Conservation (phyloP, 2,329 filamentous ascomycete species). For the Trichoderma atroviride region DNA sequence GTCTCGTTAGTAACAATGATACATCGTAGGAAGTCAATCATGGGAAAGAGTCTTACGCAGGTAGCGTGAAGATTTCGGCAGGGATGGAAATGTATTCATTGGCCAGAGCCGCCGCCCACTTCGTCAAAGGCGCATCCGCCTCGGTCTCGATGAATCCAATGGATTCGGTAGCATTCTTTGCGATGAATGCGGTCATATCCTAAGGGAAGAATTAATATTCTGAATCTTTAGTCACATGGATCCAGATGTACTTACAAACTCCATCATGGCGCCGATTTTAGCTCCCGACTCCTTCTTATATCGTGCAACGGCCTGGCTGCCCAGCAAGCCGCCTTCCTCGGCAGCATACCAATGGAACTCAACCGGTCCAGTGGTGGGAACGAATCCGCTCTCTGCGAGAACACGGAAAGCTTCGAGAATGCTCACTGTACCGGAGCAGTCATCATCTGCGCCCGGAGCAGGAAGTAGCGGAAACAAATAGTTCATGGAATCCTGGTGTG, state of each 20-base stretch:
- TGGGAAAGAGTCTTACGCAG: slow-evolving; percentile 30
- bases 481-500: slow-evolving; percentile 76
- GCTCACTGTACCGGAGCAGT: slow-evolving; percentile 71
- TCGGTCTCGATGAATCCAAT: slow-evolving; percentile 45
- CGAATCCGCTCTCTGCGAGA: slow-evolving; percentile 52
- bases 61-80: slow-evolving; percentile 39
- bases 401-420: slow-evolving; percentile 73
- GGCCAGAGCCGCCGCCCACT: slow-evolving; percentile 40
- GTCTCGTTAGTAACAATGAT: slow-evolving; percentile 64
- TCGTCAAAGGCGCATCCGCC: slow-evolving; percentile 42
- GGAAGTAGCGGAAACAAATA: slow-evolving; percentile 69
- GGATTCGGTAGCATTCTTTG: slow-evolving; percentile 43
- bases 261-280: slow-evolving; percentile 73
- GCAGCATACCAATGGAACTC: slow-evolving; percentile 84
- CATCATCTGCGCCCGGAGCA: slow-evolving; percentile 74
- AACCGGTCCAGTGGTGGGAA: slow-evolving; percentile 48
- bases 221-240: not conserved
- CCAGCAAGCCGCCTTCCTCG: slow-evolving; percentile 69
- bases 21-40: slow-evolving; percentile 52
- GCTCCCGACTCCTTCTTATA: slow-evolving; percentile 64
- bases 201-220: slow-evolving; percentile 51
- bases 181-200: slow-evolving; percentile 47
- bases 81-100: slow-evolving; percentile 44
- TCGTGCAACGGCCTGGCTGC: slow-evolving; percentile 68
- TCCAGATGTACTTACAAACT: slow-evolving; percentile 58